Evolutionary conservation across 192 early-diverging fungal genomes (phyloP).

Genomic region (Jimgerdemannia flammicorona): DNA sequence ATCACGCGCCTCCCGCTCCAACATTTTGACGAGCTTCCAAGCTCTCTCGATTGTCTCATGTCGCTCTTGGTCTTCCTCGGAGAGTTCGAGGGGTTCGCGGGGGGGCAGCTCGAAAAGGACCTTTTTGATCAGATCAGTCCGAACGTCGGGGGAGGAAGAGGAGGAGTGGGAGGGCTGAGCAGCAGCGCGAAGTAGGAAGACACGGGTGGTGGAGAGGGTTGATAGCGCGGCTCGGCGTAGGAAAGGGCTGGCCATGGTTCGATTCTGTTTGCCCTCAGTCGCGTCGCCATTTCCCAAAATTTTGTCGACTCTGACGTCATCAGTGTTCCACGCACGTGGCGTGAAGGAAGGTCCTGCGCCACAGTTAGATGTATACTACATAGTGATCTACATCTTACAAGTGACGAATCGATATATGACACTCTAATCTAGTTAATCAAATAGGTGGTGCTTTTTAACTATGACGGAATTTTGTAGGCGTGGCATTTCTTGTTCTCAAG

Average conservation of each 20-base stretch:
- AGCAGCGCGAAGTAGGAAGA: background rate
- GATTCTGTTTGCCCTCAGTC: background rate
- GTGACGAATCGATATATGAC: no score
- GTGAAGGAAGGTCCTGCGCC: background rate
- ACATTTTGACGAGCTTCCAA: slow-evolving; percentile 54
- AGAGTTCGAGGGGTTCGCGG: slow-evolving; percentile 32
- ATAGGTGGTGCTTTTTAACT: no score
- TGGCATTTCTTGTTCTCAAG: no score
- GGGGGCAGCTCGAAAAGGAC: slow-evolving; percentile 62
- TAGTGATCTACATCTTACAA: no score
- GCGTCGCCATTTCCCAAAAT: background rate
- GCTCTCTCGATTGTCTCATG: slow-evolving; percentile 74
- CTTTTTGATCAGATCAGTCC: slow-evolving; percentile 68
- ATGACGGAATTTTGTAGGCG: no score
- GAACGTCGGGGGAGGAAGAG: slow-evolving; percentile 43
- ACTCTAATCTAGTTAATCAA: no score
- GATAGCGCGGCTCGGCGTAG: background rate
- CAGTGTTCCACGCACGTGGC: background rate
- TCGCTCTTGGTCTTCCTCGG: slow-evolving; percentile 52
- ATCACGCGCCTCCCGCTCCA: slow-evolving; percentile 41
- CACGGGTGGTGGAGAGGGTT: background rate
- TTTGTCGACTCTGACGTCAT: no score
- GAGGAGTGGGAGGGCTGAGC: slow-evolving; percentile 20
- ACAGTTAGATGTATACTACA: no score
- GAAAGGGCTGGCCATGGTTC: background rate